phyloP scores from a whole-genome alignment of 768 basidiomycete species.

The Pholiota microspora region DNA sequence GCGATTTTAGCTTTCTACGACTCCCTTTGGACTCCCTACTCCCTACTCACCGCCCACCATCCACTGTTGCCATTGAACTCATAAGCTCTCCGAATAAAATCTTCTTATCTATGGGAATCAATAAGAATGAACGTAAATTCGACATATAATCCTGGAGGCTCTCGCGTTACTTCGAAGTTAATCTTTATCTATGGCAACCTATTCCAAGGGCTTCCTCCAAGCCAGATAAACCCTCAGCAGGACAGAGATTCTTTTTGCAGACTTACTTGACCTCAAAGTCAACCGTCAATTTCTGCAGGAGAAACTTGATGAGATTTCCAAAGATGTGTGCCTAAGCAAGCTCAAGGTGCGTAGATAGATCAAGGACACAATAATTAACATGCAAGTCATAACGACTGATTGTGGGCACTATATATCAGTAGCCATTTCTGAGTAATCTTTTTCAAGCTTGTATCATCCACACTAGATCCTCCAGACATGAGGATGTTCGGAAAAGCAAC shows the following conservation, averaged over 20 bases:
- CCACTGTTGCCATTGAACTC: too few relatives aligned
- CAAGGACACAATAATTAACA: background rate
- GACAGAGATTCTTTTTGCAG: slow-evolving; percentile 49
- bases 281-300: slow-evolving; percentile 43
- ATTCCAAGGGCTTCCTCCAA: slow-evolving; percentile 46
- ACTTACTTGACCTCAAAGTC: slow-evolving; percentile 50
- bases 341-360: slow-evolving; percentile 46
- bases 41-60: too few relatives aligned
- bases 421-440: slow-evolving; percentile 49
- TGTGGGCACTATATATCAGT: slow-evolving; percentile 27
- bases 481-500: slow-evolving; percentile 37
- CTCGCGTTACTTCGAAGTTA: slow-evolving; percentile 43
- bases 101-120: too few relatives aligned
- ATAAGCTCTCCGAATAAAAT: too few relatives aligned
- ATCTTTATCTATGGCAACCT: slow-evolving; percentile 45
- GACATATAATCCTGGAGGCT: background rate
- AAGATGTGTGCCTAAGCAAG: slow-evolving; percentile 45
- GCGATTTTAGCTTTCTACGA: too few relatives aligned
- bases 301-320: slow-evolving; percentile 39
- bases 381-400: background rate
- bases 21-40: too few relatives aligned
- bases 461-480: slow-evolving; percentile 31
- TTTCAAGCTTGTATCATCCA: slow-evolving; percentile 46
- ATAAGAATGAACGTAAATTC: slow-evolving; percentile 5
- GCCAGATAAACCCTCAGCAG: slow-evolving; percentile 42